phyloP scores from a whole-genome alignment of 2,329 filamentous ascomycete species.

The Rasamsonia emersonii region DNA sequence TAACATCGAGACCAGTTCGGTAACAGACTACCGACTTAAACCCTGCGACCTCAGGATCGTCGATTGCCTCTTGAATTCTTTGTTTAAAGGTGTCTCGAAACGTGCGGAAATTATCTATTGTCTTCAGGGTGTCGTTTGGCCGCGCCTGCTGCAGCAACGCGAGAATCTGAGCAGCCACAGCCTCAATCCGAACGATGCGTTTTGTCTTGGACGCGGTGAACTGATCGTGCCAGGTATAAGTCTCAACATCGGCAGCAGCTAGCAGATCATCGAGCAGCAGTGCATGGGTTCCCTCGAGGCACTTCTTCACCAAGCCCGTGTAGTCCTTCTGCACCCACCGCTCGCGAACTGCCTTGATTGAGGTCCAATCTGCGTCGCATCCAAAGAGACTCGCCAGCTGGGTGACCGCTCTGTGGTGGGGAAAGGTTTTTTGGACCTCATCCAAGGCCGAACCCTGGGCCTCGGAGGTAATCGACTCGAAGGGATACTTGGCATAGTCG shows the following conservation, averaged over 20 bases:
- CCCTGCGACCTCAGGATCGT: constrained; percentile 60
- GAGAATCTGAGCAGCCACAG: constrained; percentile 56
- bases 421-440: constrained; percentile 53
- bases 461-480: constrained; percentile 62
- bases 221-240: constrained; percentile 56
- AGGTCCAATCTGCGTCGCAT: constrained; percentile 55
- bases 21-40: constrained; percentile 85
- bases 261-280: constrained; percentile 74
- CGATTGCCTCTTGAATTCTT: constrained; percentile 49
- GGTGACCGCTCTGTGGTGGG: constrained; percentile 61
- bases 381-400: constrained; percentile 59
- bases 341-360: constrained; percentile 42
- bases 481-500: constrained; percentile 33
- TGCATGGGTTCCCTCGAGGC: constrained; percentile 63
- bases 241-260: constrained; percentile 46
- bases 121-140: neutral
- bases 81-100: constrained; percentile 27
- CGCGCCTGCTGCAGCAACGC: constrained; percentile 36
- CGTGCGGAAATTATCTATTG: constrained; percentile 17
- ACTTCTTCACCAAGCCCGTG: constrained; percentile 52
- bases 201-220: constrained; percentile 58
- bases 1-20: constrained; percentile 60
- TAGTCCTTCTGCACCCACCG: constrained; percentile 42
- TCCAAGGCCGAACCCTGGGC: constrained; percentile 60
- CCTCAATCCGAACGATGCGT: constrained; percentile 71